Conservation (phyloP, 495 filamentous ascomycete species). For the Aspergillus hancockii region DNA sequence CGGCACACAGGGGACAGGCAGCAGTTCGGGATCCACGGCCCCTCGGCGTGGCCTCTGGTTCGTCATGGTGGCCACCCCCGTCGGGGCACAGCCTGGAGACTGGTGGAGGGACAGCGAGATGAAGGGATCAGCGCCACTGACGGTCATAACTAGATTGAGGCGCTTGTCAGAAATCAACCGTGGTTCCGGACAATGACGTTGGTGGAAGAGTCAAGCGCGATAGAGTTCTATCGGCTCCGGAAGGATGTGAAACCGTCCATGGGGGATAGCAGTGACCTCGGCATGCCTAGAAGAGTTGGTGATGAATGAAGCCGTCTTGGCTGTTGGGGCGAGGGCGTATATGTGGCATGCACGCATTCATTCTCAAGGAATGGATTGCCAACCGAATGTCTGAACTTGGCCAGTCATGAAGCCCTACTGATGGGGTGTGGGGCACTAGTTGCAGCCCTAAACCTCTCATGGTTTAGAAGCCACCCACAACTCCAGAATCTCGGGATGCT, state of each 20-base stretch:
- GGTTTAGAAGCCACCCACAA: conserved; percentile 4
- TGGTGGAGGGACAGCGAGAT: conserved; percentile 6
- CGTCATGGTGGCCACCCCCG: conserved; percentile 8
- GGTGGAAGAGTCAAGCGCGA: not conserved
- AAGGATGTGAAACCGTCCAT: not conserved
- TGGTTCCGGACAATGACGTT: conserved; percentile 10
- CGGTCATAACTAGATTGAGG: not conserved
- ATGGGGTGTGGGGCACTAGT: conserved; percentile 4
- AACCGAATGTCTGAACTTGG: not conserved
- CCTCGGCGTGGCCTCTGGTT: conserved; percentile 14
- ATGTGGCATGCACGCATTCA: not conserved
- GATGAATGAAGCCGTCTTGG: conserved; percentile 10
- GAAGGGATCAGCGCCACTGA: conserved; percentile 9
- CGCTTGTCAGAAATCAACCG: not conserved
- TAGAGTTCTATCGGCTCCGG: conserved; percentile 2
- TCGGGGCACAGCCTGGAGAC: conserved; percentile 7
- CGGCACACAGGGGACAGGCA: conserved; percentile 10
- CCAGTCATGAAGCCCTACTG: conserved; percentile 1
- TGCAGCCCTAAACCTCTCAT: not conserved
- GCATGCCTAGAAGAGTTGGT: conserved; percentile 10
- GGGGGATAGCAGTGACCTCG: not conserved
- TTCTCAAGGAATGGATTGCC: not conserved
- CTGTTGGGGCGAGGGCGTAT: not conserved
- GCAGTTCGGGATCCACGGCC: conserved; percentile 18
- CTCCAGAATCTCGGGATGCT: conserved; percentile 12